Evolutionary conservation across 495 filamentous ascomycete genomes (phyloP), one percentile per base, ranked within the genome.

Genomic region (Amorphotheca resinae): DNA sequence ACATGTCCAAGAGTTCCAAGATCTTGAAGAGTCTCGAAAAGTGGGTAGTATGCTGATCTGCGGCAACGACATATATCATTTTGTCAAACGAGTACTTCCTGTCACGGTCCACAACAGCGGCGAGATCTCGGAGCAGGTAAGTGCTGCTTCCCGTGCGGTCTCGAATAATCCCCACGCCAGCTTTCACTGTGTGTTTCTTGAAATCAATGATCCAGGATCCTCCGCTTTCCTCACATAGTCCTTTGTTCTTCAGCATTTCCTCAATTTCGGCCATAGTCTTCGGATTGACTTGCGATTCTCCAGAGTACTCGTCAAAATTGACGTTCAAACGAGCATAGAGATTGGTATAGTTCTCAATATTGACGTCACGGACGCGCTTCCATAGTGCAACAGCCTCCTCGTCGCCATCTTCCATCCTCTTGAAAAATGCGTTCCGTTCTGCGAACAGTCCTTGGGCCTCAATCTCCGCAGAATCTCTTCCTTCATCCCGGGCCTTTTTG

Each of bases 51-150:
- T 85, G 79, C 55, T 84, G 77, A 2, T 67, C 64, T 5, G 33
- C 15, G 6, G 76, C 74, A 44, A 85, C 74, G 16, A 85, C 79
- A 57, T 84, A 87, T 39, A 87, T 73, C 78, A 85, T 80, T 64
- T 77, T 76, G 57, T 85, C 81, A 52, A 82, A 82, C 41, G 74
- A 52, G 22, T 47, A 35, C 20, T 47, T 42, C 38, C 80, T 65
- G 42, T 69, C 64, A 44, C 82, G 70, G 60, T 82, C 74, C 7
- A 70, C 49, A 22, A 76, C 74, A 17, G 77, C 78, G 42, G 74
- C 80, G 40, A 87, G 78, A 53, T 87, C 82, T 37, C 82, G 69
- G 44, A 80, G 82, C 25, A 85, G 64, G 57, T 87, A 85, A 3
- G 79, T 64, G 21, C 72, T 73, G 5, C 76, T 80, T 28, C 82